Base-by-base conservation (phyloP, 164 flowering plant genomes). In the Buxus sempervirens region DNA sequence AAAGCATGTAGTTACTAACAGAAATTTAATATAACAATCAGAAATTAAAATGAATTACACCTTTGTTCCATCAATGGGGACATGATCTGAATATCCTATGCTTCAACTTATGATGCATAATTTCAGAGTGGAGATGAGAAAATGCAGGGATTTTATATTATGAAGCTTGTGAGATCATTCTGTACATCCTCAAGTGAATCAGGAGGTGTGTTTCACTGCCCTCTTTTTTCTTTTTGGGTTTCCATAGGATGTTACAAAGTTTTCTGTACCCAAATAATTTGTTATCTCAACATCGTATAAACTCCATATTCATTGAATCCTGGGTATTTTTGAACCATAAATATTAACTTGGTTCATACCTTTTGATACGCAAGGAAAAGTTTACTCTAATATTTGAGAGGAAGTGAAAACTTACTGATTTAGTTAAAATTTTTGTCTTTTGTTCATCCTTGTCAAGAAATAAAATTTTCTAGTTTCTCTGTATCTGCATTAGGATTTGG, bases 121-220 rank as follows among this genome's bases (percentile, higher is more conserved):
- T 62, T 60, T 58, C 78, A 95, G 99, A 72, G 42, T 80, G 94
- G 79, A 63, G 96, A 92, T 70, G 96, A 86, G 76, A 90, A 92
- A 81, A 67, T 90, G 79, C 86, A 82, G 58, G 97, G 99, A 62
- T 74, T 90, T n/a, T 80, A 89, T 80, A 76, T 92, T 19, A 84
- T 88, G 88, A 95, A 87, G 88, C 94, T 95, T 42, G 99, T 92
- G 68, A 86, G 99, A 78, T 92, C 96, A 70, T 95, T 95, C 61
- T 92, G 97, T 75, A 69, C 87, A 71, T 83, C 95, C 57, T 73
- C 89, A 45, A 69, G 71, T 70, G 97, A 92, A 55, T 66, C 67
- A 62, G 70, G 71, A 28, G 91, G 96, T 93, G 8, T 27, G 66
- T 63, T 65, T 49, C 65, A 18, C 58, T 62, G 9, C 23, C 36